phyloP scores from a whole-genome alignment of 2,329 filamentous ascomycete genomes.

The Aspergillus sp. region DNA sequence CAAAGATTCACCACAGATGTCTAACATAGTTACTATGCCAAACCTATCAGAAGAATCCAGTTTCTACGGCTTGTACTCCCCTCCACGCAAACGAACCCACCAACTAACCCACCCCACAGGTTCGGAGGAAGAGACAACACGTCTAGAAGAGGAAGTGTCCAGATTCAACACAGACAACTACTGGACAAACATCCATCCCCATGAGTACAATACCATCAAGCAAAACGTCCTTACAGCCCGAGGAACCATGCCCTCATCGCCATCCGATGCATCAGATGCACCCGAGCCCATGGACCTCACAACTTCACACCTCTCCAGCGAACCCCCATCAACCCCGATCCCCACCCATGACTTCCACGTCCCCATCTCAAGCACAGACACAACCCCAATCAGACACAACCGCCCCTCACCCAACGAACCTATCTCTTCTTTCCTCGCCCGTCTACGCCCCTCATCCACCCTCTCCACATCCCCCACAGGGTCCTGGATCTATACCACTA shows the following conservation, averaged over 20 bases:
- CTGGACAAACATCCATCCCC: constrained; percentile 37
- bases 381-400: not conserved
- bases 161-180: constrained; percentile 55
- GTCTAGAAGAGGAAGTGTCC: constrained; percentile 55
- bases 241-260: constrained; percentile 31
- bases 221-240: not conserved
- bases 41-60: constrained; percentile 46
- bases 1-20: not conserved
- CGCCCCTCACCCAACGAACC: constrained; percentile 50
- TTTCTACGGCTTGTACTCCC: constrained; percentile 40
- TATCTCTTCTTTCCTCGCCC: constrained; percentile 64
- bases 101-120: constrained; percentile 46
- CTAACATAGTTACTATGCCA: not conserved
- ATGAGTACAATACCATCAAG: constrained; percentile 32
- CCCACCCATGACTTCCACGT: not conserved
- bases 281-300: too few relatives aligned
- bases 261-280: constrained; percentile 20
- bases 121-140: constrained; percentile 52
- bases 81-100: not conserved
- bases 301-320: too few relatives aligned
- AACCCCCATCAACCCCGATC: constrained; percentile 24
- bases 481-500: constrained; percentile 74
- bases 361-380: not conserved
- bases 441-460: constrained; percentile 69
- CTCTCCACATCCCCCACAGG: constrained; percentile 42